Percentiles rank a stretch among this genome's conserved stretches.
phyloP scores from a whole-genome alignment of 768 basidiomycete genomes.

The Pluteus cervinus region DNA sequence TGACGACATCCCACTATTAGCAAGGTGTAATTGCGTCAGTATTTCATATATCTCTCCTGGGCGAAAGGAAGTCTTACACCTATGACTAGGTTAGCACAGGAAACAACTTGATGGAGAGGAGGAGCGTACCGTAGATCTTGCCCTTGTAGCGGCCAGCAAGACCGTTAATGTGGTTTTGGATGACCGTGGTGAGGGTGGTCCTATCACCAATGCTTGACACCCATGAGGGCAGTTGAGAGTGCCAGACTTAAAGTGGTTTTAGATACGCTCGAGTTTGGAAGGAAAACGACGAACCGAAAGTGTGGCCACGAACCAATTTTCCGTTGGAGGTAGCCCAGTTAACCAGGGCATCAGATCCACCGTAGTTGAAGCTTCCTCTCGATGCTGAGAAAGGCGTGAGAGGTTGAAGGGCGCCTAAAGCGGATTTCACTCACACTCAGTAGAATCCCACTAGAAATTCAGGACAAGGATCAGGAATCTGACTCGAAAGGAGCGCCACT shows the following conservation, averaged over 20 bases:
- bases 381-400: slow-evolving; percentile 12
- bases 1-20: slow-evolving; percentile 35
- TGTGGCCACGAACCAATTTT: slow-evolving; percentile 37
- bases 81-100: slow-evolving; percentile 6
- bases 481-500: too few relatives aligned
- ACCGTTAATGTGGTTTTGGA: slow-evolving; percentile 40
- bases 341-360: slow-evolving; percentile 29
- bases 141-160: slow-evolving; percentile 41
- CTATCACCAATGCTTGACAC: slow-evolving; percentile 31
- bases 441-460: slow-evolving; percentile 31
- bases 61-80: slow-evolving; percentile 8
- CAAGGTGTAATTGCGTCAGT: neutral
- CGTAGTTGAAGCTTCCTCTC: slow-evolving; percentile 24
- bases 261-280: neutral
- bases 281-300: slow-evolving; percentile 19
- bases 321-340: slow-evolving; percentile 34
- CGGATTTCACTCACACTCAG: slow-evolving; percentile 20
- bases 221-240: slow-evolving; percentile 37
- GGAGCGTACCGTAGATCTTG: slow-evolving; percentile 31
- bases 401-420: neutral
- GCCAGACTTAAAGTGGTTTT: slow-evolving; percentile 16
- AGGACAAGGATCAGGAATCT: too few relatives aligned
- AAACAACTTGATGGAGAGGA: neutral
- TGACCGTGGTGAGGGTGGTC: slow-evolving; percentile 33
- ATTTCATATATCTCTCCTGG: neutral